These are phyloP conservation scores for Sphaceloma murrayae DNA, from an alignment of 2,329 filamentous ascomycete species.

Conservation along the genomic window DNA sequence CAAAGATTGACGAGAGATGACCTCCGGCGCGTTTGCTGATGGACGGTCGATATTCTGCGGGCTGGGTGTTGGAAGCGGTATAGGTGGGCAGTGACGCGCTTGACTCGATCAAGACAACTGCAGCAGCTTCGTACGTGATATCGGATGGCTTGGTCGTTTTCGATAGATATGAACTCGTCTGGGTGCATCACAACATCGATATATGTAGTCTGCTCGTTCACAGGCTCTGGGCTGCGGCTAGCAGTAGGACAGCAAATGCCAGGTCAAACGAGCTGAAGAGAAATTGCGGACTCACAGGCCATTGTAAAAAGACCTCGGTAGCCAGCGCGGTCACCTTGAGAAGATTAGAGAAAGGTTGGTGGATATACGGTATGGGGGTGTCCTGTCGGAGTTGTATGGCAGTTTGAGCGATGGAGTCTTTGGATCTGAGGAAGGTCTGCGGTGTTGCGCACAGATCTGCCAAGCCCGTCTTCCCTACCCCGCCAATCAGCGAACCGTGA, in stretches of 20 bases:
- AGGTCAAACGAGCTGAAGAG: conserved; percentile 14
- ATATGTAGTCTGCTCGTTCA: too few species aligned
- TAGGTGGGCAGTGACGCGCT: background rate
- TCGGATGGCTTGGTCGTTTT: too few species aligned
- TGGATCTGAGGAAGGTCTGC: background rate
- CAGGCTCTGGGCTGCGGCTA: conserved; percentile 8
- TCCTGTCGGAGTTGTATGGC: background rate
- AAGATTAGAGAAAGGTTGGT: background rate
- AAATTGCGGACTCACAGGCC: conserved; percentile 47
- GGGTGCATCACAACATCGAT: background rate
- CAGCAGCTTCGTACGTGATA: too few species aligned
- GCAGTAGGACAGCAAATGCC: background rate
- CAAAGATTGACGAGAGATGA: background rate
- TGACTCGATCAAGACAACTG: background rate
- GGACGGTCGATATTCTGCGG: conserved; percentile 6
- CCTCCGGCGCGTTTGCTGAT: conserved; percentile 5
- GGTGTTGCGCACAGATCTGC: background rate
- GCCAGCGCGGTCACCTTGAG: conserved; percentile 8
- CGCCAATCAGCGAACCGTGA: background rate
- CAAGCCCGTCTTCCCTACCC: background rate
- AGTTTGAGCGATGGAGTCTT: conserved; percentile 13
- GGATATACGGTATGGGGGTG: background rate
- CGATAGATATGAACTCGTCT: too few species aligned
- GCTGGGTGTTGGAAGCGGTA: conserved; percentile 2
- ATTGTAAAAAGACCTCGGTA: conserved; percentile 35